Base-by-base conservation (phyloP, 208 protist genomes). In the Wallacemonas sp. region DNA sequence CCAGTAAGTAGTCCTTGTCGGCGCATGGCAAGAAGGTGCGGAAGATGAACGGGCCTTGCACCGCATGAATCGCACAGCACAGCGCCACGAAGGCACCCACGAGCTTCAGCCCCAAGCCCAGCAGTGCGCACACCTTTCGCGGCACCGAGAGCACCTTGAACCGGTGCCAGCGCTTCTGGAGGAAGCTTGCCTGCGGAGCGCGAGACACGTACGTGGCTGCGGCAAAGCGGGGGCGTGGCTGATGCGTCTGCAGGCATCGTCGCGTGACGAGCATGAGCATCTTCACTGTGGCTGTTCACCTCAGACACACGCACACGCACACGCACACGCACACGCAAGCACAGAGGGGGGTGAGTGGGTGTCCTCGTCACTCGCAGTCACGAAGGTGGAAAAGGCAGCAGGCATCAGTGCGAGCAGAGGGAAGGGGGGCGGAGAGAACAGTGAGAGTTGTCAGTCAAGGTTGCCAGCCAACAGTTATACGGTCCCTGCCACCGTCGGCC, bases 1-100 rank as follows among this genome's bases (percentile, higher is more conserved):
- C 82, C 2, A 89, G 59, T n/a, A 76, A 62, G 57, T 83, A 85
- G 34, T 90, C 81, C 58, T 85, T 59, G 9, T 59, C 61, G 21
- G 9, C 41, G 1, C 45, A 32, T 15, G 74, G 65, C 21, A 65
- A 50, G 46, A 86, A 89, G 10, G 85, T 58, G 13, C 17, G 37
- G 30, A 79, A 65, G 22, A 89, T 64, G 13, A 52, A 57, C 36
- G 60, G 62, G 33, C 81, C 54, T 32, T 78, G 73, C 12, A 66
- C 21, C 33, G 54, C 61, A 37, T 72, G 75, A 6, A 90, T 41
- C 17, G 76, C 59, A 3, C 71, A 22, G 61, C 78, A 90, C 41
- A 78, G 22, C 12, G 41, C 33, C 3, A 78, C 32, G 66, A 89
- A 93, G 8, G 50, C 61, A 5, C 54, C 67, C 12, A 65, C 52